phyloP scores from a whole-genome alignment of 108 stramenopile genomes.

The Nitzschia palea region DNA sequence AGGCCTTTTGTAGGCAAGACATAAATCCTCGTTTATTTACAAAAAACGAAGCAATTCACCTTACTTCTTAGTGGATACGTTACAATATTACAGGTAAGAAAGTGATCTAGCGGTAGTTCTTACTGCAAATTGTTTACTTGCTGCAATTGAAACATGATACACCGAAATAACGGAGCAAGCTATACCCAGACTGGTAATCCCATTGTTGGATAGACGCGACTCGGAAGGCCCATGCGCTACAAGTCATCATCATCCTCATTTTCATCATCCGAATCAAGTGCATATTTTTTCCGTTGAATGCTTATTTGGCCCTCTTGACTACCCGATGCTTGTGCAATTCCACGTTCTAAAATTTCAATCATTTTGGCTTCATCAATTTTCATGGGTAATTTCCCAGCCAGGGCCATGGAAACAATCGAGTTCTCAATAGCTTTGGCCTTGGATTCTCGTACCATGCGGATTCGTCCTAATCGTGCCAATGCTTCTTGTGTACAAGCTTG shows the following conservation, averaged over 20 bases:
- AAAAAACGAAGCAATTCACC: too few relatives aligned
- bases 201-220: too few relatives aligned
- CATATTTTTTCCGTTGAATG: slow-evolving; percentile 86
- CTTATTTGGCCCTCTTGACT: slow-evolving; percentile 47
- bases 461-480: slow-evolving; percentile 70
- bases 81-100: too few relatives aligned
- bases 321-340: slow-evolving; percentile 30
- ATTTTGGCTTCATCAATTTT: slow-evolving; percentile 76
- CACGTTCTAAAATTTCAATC: slow-evolving; percentile 86
- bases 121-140: too few relatives aligned
- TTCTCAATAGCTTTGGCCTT: slow-evolving; percentile 50
- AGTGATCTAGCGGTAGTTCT: too few relatives aligned
- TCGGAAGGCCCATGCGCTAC: too few relatives aligned
- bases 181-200: too few relatives aligned
- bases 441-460: slow-evolving; percentile 63
- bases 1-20: too few relatives aligned
- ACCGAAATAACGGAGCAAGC: too few relatives aligned
- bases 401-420: slow-evolving; percentile 77
- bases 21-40: too few relatives aligned
- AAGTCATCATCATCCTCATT: slow-evolving; percentile 78
- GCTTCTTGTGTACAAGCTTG: slow-evolving; percentile 81
- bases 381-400: slow-evolving; percentile 76
- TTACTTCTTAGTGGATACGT: too few relatives aligned
- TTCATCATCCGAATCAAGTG: slow-evolving; percentile 89
- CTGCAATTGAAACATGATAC: too few relatives aligned